Percentiles rank a stretch among this genome's conserved stretches.
Evolutionary conservation across 2,329 filamentous ascomycete species (phyloP).

Genomic region (Huntiella omanensis): DNA sequence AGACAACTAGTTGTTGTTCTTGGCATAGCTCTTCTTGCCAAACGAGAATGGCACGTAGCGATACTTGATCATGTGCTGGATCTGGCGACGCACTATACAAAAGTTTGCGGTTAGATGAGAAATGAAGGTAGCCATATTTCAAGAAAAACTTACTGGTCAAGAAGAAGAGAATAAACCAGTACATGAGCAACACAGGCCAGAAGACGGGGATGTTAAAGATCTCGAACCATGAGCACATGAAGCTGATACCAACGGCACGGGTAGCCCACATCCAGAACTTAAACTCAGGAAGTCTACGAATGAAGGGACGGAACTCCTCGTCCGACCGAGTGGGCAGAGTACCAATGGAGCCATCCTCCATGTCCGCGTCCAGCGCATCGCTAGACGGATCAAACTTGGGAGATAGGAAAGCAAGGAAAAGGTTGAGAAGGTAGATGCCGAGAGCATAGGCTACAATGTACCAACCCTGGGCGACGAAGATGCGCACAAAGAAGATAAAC

Average conservation of each 20-base stretch:
- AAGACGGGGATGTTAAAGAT: slow-evolving; percentile 96
- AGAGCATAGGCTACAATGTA: slow-evolving; percentile 98
- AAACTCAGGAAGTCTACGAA: slow-evolving; percentile 89
- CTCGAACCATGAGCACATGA: slow-evolving; percentile 79
- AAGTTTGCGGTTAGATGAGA: neutral
- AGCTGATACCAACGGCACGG: slow-evolving; percentile 63
- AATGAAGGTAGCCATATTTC: neutral
- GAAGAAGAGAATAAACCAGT: slow-evolving; percentile 93
- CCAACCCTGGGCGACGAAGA: slow-evolving; percentile 89
- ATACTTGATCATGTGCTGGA: slow-evolving; percentile 99
- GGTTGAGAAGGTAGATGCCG: slow-evolving; percentile 95
- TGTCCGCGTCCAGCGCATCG: slow-evolving; percentile 75
- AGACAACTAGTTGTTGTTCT: slow-evolving; percentile 31
- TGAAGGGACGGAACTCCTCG: slow-evolving; percentile 95
- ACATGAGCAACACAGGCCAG: slow-evolving; percentile 96
- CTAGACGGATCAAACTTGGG: slow-evolving; percentile 98
- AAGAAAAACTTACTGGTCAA: slow-evolving; percentile 62
- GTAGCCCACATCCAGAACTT: slow-evolving; percentile 99
- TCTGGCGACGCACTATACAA: slow-evolving; percentile 77
- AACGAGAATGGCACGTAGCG: slow-evolving; percentile 89
- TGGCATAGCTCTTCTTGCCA: slow-evolving; percentile 67
- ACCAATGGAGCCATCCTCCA: slow-evolving; percentile 76
- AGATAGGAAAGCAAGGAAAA: slow-evolving; percentile 95
- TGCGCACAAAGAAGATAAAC: slow-evolving; percentile 68
- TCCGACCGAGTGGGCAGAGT: slow-evolving; percentile 85